Evolutionary conservation across 2,329 filamentous ascomycete species (phyloP).

Genomic region (Aspergillus ruber): DNA sequence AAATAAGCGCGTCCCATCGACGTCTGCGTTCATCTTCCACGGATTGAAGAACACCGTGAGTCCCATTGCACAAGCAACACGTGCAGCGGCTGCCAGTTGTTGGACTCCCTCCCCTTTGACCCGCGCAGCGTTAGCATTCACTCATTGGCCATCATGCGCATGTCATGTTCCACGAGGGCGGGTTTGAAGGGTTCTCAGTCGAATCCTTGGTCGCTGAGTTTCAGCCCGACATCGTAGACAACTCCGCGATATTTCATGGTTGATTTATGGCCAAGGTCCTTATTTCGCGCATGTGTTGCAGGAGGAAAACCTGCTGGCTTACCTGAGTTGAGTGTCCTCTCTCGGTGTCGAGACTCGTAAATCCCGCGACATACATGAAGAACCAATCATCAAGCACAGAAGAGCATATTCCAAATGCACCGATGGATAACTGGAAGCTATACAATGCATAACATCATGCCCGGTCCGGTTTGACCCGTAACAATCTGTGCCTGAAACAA

Average conservation of each 20-base stretch:
- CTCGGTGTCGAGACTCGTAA: no score
- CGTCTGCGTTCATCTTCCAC: conserved; percentile 9
- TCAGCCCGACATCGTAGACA: conserved; percentile 11
- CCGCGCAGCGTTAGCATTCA: conserved; percentile 8
- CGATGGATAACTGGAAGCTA: no score
- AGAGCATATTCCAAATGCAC: no score
- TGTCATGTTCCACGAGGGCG: conserved; percentile 8
- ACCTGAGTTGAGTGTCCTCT: no score
- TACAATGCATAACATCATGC: no score
- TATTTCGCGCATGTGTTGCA: no score
- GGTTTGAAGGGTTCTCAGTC: conserved; percentile 9
- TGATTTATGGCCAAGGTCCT: no score
- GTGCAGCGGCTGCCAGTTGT: conserved; percentile 4
- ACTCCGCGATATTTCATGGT: conserved; percentile 10
- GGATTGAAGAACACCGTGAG: conserved; percentile 10
- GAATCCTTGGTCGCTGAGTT: conserved; percentile 2
- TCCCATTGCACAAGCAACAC: conserved; percentile 3
- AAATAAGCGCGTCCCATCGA: conserved; percentile 5
- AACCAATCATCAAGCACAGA: no score
- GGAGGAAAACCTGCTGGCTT: no score
- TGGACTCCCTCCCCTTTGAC: conserved; percentile 7
- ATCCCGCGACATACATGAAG: no score
- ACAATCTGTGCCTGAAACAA: no score
- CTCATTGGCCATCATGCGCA: conserved; percentile 5
- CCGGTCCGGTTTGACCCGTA: no score